Conservation (phyloP, 31 red algal species). For the Porphyra umbilicalis region DNA sequence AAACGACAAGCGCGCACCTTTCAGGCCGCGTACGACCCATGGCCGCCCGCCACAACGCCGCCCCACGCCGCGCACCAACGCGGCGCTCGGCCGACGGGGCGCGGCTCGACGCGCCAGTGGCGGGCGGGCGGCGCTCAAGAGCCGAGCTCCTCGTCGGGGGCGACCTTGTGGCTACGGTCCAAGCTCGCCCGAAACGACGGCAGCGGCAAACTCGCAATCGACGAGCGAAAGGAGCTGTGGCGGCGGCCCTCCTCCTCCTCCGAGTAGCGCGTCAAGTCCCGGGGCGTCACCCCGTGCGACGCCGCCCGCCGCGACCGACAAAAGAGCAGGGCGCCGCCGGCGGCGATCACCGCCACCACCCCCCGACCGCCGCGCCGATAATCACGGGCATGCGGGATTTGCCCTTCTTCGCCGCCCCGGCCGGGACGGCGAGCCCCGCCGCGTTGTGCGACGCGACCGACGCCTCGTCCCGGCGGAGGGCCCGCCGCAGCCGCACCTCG, state of each 20-base stretch:
- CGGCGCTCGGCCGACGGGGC: too few species aligned
- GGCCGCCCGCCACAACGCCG: too few species aligned
- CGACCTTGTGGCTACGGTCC: neutral
- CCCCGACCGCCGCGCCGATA: neutral
- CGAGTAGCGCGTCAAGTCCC: neutral
- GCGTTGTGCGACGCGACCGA: neutral
- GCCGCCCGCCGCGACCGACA: neutral
- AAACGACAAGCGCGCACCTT: too few species aligned
- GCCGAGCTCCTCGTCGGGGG: too few species aligned
- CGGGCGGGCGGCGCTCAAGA: too few species aligned
- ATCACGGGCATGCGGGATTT: neutral
- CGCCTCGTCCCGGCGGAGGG: neutral
- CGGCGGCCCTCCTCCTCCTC: neutral
- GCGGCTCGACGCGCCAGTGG: too few species aligned
- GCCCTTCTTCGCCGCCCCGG: too few species aligned
- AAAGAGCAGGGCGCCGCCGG: neutral
- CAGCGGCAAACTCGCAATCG: neutral
- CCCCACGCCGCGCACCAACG: too few species aligned
- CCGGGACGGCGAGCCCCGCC: neutral
- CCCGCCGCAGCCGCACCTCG: neutral
- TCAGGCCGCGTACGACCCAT: too few species aligned
- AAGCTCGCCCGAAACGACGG: neutral
- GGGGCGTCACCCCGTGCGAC: neutral
- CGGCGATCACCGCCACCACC: neutral
- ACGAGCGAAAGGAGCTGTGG: neutral